phyloP scores from a whole-genome alignment of 305 asterid genomes.

The Fraxinus angustifolia region DNA sequence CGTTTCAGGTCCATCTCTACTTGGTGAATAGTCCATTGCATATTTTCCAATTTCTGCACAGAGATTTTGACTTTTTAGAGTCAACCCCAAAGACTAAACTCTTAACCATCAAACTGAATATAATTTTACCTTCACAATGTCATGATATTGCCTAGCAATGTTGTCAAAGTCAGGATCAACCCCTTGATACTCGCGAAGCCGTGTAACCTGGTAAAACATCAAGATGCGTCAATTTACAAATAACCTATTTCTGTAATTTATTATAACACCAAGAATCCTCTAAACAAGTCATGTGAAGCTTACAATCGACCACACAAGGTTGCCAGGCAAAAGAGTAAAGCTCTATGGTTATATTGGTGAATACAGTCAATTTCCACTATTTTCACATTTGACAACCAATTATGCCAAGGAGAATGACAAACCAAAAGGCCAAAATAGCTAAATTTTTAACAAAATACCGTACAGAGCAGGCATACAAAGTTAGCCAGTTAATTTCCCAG shows the following conservation, averaged over 20 bases:
- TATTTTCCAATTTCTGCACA: constrained; percentile 82
- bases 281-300: constrained; percentile 8
- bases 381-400: neutral
- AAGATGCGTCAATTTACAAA: neutral
- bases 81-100: neutral
- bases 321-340: neutral
- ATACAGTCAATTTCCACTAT: neutral
- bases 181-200: constrained; percentile 93
- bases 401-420: neutral
- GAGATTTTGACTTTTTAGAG: neutral
- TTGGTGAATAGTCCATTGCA: constrained; percentile 95
- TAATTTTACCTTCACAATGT: neutral
- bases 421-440: neutral
- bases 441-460: neutral
- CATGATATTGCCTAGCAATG: constrained; percentile 4
- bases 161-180: constrained; percentile 37
- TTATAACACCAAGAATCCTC: neutral
- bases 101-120: neutral
- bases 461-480: neutral
- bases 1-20: constrained; percentile 95
- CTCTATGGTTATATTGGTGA: neutral
- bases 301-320: neutral
- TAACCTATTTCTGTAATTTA: neutral
- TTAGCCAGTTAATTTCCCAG: neutral
- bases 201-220: constrained; percentile 49